A percentile compares a stretch with the other conserved stretches of the same genome.
phyloP scores from a whole-genome alignment of 2,329 filamentous ascomycete species.

The Coniochaeta hoffmannii region DNA sequence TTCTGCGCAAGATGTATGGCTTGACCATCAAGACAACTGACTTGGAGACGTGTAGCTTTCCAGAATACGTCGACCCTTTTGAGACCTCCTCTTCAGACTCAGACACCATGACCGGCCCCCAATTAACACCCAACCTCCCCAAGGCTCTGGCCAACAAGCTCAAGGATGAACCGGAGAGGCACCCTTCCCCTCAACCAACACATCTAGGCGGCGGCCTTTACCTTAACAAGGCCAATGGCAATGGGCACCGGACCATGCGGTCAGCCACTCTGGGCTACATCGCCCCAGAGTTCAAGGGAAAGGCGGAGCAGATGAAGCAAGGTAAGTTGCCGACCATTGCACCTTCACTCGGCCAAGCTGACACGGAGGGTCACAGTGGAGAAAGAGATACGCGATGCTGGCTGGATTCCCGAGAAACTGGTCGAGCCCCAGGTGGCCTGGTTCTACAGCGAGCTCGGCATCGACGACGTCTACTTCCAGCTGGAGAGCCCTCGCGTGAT shows the following conservation, averaged over 20 bases:
- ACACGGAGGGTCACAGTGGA: slow-evolving; percentile 53
- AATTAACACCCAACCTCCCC: slow-evolving; percentile 10
- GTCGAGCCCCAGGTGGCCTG: slow-evolving; percentile 82
- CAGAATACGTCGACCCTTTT: slow-evolving; percentile 24
- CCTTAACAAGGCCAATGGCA: slow-evolving; percentile 30
- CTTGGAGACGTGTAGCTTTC: slow-evolving; percentile 21
- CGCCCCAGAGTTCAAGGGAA: slow-evolving; percentile 88
- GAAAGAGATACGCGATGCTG: slow-evolving; percentile 67
- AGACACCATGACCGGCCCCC: slow-evolving; percentile 22
- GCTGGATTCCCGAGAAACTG: slow-evolving; percentile 79
- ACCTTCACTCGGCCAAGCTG: neutral
- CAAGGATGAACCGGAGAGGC: slow-evolving; percentile 39
- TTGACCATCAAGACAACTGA: slow-evolving; percentile 21
- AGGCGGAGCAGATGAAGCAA: slow-evolving; percentile 80
- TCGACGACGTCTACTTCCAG: slow-evolving; percentile 97
- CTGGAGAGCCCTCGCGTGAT: slow-evolving; percentile 82
- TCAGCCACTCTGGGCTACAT: slow-evolving; percentile 92
- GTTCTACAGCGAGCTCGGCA: slow-evolving; percentile 97
- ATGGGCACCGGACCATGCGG: slow-evolving; percentile 68
- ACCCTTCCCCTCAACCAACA: slow-evolving; percentile 81
- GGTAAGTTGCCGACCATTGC: slow-evolving; percentile 37
- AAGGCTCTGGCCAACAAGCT: slow-evolving; percentile 21
- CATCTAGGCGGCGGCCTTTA: slow-evolving; percentile 60
- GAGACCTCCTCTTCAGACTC: slow-evolving; percentile 15
- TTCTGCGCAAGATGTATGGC: slow-evolving; percentile 15